phyloP scores from a whole-genome alignment of 495 filamentous ascomycete genomes.

The Penicillium canescens region DNA sequence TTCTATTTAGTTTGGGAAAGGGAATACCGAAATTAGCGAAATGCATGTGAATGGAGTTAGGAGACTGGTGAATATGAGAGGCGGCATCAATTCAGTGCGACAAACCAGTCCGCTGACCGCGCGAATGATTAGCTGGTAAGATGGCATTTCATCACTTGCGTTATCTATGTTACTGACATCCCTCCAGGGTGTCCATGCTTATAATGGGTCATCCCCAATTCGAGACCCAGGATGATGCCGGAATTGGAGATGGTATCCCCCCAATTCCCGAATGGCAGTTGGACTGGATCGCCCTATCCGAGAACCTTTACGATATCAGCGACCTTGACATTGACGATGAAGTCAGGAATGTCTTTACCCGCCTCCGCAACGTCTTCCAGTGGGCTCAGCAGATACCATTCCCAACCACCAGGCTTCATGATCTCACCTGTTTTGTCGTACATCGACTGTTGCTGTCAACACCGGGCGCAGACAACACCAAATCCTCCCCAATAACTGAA shows the following conservation, averaged over 20 bases:
- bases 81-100: conserved; percentile 46
- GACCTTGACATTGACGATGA: conserved; percentile 27
- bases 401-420: conserved; percentile 44
- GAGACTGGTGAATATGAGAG: conserved; percentile 43
- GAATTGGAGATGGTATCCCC: conserved; percentile 46
- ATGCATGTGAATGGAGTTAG: conserved; percentile 55
- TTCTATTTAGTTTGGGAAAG: conserved; percentile 44
- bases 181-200: conserved; percentile 50
- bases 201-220: conserved; percentile 51
- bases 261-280: conserved; percentile 47
- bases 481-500: conserved; percentile 33
- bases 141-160: background rate
- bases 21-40: conserved; percentile 39
- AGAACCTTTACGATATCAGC: conserved; percentile 14
- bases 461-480: conserved; percentile 2
- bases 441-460: conserved; percentile 42
- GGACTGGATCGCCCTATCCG: conserved; percentile 3
- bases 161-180: conserved; percentile 5
- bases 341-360: conserved; percentile 38
- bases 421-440: conserved; percentile 50
- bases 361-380: conserved; percentile 42
- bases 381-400: conserved; percentile 21
- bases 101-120: conserved; percentile 52
- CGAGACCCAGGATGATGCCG: conserved; percentile 45
- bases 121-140: conserved; percentile 54